A percentile compares a stretch with the other conserved stretches of the same genome.
Evolutionary conservation across 1,139 yeast genomes (phyloP).

Genomic region (Hanseniaspora uvarum): DNA sequence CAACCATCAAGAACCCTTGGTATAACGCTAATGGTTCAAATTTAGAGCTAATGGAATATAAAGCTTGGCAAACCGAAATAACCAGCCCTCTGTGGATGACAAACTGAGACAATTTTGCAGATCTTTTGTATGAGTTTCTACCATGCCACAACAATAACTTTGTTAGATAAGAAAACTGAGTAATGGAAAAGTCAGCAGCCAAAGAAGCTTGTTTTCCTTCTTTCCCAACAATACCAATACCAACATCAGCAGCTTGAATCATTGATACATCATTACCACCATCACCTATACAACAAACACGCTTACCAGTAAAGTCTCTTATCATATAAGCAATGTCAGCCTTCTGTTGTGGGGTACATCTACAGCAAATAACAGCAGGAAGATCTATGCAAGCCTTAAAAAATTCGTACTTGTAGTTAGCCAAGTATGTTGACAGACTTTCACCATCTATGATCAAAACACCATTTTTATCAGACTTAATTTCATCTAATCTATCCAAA

Average conservation of each 20-base stretch:
- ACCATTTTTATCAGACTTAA: slow-evolving; percentile 56
- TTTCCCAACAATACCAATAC: slow-evolving; percentile 97
- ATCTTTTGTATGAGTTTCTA: slow-evolving; percentile 86
- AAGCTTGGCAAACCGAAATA: slow-evolving; percentile 93
- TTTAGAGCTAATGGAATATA: slow-evolving; percentile 70
- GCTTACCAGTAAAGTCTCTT: slow-evolving; percentile 64
- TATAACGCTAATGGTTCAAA: slow-evolving; percentile 91
- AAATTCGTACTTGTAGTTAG: slow-evolving; percentile 56
- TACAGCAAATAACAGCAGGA: slow-evolving; percentile 92
- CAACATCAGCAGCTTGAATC: slow-evolving; percentile 98
- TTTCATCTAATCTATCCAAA: slow-evolving; percentile 56
- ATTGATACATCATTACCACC: slow-evolving; percentile 99
- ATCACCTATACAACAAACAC: slow-evolving; percentile 97
- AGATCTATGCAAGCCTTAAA: slow-evolving; percentile 63
- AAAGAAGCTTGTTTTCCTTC: slow-evolving; percentile 96
- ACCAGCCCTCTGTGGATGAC: slow-evolving; percentile 92
- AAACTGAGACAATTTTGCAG: slow-evolving; percentile 90
- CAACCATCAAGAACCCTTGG: slow-evolving; percentile 97
- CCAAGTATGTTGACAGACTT: slow-evolving; percentile 62
- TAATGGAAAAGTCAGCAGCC: slow-evolving; percentile 92
- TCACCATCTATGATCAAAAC: slow-evolving; percentile 91
- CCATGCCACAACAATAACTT: slow-evolving; percentile 95
- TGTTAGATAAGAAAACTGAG: slow-evolving; percentile 82
- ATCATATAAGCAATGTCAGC: slow-evolving; percentile 87
- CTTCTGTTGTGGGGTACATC: slow-evolving; percentile 97